Conservation (phyloP, 2,329 filamentous ascomycete species). For the Colletotrichum musae region DNA sequence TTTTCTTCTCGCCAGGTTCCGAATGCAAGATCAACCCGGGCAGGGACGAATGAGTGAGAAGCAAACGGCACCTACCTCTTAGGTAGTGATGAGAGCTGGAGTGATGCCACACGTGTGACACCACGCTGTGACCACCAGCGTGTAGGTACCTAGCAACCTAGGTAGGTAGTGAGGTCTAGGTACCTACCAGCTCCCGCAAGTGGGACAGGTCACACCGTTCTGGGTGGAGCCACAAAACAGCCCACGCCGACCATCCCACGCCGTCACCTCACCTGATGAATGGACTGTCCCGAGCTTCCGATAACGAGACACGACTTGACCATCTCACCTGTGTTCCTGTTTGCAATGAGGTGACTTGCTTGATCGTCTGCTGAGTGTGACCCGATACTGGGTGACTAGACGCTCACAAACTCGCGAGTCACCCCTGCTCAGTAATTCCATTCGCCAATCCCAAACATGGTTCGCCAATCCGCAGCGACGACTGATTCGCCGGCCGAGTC, state of each 20-base stretch:
- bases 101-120: too few relatives aligned
- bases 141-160: too few relatives aligned
- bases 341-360: constrained; percentile 9
- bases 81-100: too few relatives aligned
- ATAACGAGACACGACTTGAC: constrained; percentile 1
- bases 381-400: not conserved
- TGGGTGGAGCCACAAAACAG: constrained; percentile 38
- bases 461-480: constrained; percentile 5
- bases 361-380: not conserved
- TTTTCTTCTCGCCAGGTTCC: not conserved
- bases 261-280: constrained; percentile 31
- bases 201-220: constrained; percentile 10
- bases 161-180: too few relatives aligned
- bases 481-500: constrained; percentile 18
- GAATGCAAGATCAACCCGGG: constrained; percentile 11
- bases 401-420: constrained; percentile 5
- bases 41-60: too few relatives aligned
- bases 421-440: not conserved
- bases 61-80: too few relatives aligned
- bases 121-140: not conserved
- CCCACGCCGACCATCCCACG: constrained; percentile 10
- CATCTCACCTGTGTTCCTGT: not conserved
- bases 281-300: constrained; percentile 18
- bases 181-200: constrained; percentile 15
- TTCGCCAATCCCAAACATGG: not conserved